A percentile compares a stretch with the other conserved stretches of the same genome.
phyloP scores from a whole-genome alignment of 176 grass and related monocot species.

The Chloris gayana region DNA sequence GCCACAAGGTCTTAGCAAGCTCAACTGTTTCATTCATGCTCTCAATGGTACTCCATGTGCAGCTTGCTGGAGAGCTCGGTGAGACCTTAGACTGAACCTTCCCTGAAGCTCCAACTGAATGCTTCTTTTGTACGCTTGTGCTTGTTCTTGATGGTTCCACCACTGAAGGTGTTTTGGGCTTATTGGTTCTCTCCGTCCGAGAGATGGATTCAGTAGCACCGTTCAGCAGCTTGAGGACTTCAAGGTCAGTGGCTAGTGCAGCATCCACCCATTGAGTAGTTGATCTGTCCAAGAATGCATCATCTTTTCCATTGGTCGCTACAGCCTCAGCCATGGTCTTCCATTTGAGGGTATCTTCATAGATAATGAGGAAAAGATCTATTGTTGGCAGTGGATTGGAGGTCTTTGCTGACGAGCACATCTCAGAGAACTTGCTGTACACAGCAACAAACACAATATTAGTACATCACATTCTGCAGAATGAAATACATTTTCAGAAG shows the following conservation, averaged over 20 bases:
- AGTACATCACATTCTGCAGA: conserved; percentile 8
- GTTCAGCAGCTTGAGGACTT: conserved; percentile 68
- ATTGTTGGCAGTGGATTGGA: conserved; percentile 59
- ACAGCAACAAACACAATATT: neutral
- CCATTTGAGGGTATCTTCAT: conserved; percentile 61
- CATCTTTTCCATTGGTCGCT: conserved; percentile 21
- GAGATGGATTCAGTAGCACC: conserved; percentile 32
- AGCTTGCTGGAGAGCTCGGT: conserved; percentile 6
- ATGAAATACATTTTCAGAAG: neutral
- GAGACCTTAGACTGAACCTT: conserved; percentile 48
- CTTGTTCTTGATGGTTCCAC: conserved; percentile 50
- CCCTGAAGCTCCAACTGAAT: conserved; percentile 37
- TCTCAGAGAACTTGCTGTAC: conserved; percentile 76
- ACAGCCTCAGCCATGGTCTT: conserved; percentile 44
- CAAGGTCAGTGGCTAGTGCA: conserved; percentile 76
- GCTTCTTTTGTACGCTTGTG: conserved; percentile 51
- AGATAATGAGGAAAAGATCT: conserved; percentile 65
- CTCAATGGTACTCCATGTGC: conserved; percentile 46
- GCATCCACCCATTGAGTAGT: conserved; percentile 65
- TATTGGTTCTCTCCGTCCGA: conserved; percentile 42
- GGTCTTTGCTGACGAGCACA: conserved; percentile 49
- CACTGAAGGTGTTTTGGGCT: conserved; percentile 8
- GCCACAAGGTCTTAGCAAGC: conserved; percentile 45
- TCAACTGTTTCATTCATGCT: conserved; percentile 45
- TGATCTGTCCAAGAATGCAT: conserved; percentile 42